These are phyloP conservation scores for Heterobasidion irregulare DNA, from an alignment of 1,284 basidiomycete species.

Conservation along the genomic window DNA sequence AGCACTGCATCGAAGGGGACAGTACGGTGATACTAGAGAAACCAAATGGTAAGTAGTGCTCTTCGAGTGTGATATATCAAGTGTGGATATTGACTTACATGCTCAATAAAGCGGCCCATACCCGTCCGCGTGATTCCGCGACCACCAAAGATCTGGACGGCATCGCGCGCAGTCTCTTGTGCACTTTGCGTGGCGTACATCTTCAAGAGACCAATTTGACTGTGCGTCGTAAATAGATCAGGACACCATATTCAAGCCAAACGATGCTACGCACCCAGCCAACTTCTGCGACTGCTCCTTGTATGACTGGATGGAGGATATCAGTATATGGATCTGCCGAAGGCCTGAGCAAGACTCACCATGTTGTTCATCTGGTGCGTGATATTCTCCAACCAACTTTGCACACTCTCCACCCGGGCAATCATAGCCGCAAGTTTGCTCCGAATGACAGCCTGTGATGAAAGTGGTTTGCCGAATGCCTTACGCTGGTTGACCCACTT, in stretches of 20 bases:
- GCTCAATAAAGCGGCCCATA: constrained; percentile 49
- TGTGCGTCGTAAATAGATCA: not conserved
- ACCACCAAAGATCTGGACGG: constrained; percentile 47
- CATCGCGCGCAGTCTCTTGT: constrained; percentile 64
- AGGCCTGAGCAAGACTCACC: constrained; percentile 2
- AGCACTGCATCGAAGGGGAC: constrained; percentile 46
- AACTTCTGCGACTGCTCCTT: constrained; percentile 72
- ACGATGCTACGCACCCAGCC: constrained; percentile 56
- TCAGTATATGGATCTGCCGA: not conserved
- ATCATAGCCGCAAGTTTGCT: constrained; percentile 87
- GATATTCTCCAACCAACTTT: constrained; percentile 85
- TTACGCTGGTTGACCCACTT: constrained; percentile 74
- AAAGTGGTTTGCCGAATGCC: constrained; percentile 87
- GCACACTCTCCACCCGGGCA: constrained; percentile 78
- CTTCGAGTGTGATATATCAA: no score
- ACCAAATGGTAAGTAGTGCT: no score
- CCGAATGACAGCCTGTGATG: constrained; percentile 86
- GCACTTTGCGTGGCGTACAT: constrained; percentile 54
- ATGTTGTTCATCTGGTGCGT: constrained; percentile 94
- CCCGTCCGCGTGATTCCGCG: constrained; percentile 43
- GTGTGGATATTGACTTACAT: constrained; percentile 26
- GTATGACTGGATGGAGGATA: constrained; percentile 51
- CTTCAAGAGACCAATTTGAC: constrained; percentile 23
- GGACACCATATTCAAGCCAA: constrained; percentile 49
- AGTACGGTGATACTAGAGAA: constrained; percentile 40